Base-by-base conservation (phyloP, 306 rosid genomes). In the Malus orientalis region DNA sequence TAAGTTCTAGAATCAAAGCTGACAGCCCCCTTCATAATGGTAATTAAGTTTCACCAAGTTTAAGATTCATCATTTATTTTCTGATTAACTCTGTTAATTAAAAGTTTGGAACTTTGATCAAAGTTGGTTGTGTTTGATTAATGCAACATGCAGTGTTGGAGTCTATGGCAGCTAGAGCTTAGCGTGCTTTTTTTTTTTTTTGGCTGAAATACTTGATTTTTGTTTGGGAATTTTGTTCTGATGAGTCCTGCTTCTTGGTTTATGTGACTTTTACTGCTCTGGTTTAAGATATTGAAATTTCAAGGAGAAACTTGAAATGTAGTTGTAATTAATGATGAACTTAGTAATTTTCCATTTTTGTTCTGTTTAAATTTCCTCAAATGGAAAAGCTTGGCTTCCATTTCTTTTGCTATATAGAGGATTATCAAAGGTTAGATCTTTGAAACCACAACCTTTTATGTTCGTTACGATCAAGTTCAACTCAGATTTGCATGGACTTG, bases 11-110 rank as follows among this genome's bases (percentile, higher is more conserved):
- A 73, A 86, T 96, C 84, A 96, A 96, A 82, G 99, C 98, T 76
- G 97, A 92, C 68, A 96, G 97, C 89, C 93, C 97, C 82, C 87
- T 85, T 67, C 90, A 80, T 3, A 76, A 89, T 83, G 99, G 96
- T 92, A 86, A n/a, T 45, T 62, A 29, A 62, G 23, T 55, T 66
- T 76, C 72, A 45, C 63, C 55, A 51, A 51, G 45, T 42, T 42
- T 9, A 42, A 42, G 45, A 73, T 69, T 36, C 58, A 25, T 71
- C 25, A n/a, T 66, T 53, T 40, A 3, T 5, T 75, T 57, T 54
- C 47, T 81, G 60, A 36, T 78, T 49, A 65, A 19, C 30, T 23
- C 8, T 13, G 25, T 27, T 36, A 19, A 47, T 78, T 59, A 49
- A 27, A 11, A 55, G 74, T 80, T 77, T 36, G 45, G 44, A 20